phyloP scores from a whole-genome alignment of 78 protist species.

The Tieghemostelium lacteum region DNA sequence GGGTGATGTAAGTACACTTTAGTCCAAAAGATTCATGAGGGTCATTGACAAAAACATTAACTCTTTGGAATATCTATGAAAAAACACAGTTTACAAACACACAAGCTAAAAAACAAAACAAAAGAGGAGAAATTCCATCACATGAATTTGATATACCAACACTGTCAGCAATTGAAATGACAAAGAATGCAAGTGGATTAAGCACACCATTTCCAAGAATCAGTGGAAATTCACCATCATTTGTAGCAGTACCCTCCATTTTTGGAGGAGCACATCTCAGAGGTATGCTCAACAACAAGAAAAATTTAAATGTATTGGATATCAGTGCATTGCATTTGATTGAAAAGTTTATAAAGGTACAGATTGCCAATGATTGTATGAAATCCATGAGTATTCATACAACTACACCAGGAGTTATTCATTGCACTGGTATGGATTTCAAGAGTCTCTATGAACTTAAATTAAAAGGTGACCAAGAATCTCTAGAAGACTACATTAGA shows the following conservation, averaged over 20 bases:
- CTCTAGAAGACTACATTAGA: conserved; percentile 11
- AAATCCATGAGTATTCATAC: conserved; percentile 29
- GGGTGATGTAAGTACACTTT: conserved; percentile 21
- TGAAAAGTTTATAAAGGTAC: conserved; percentile 22
- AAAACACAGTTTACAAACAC: neutral
- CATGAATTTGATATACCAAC: neutral
- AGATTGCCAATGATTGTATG: conserved; percentile 5
- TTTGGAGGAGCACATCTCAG: conserved; percentile 28
- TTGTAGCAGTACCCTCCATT: conserved; percentile 24
- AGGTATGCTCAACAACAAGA: conserved; percentile 45
- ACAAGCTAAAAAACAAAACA: neutral
- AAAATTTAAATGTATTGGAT: conserved; percentile 28
- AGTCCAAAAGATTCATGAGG: neutral
- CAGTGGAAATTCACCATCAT: conserved; percentile 42
- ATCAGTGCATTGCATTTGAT: neutral
- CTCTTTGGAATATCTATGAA: neutral
- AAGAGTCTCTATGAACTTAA: conserved; percentile 9
- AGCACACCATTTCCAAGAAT: conserved; percentile 73
- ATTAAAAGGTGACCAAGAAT: neutral
- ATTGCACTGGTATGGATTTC: conserved; percentile 48
- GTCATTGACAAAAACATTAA: neutral
- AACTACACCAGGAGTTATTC: conserved; percentile 56
- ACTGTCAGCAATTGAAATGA: conserved; percentile 3
- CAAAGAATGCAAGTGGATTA: conserved; percentile 3
- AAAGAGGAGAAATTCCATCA: neutral